phyloP scores from a whole-genome alignment of 2,329 filamentous ascomycete species.

The Coleophoma cylindrospora region DNA sequence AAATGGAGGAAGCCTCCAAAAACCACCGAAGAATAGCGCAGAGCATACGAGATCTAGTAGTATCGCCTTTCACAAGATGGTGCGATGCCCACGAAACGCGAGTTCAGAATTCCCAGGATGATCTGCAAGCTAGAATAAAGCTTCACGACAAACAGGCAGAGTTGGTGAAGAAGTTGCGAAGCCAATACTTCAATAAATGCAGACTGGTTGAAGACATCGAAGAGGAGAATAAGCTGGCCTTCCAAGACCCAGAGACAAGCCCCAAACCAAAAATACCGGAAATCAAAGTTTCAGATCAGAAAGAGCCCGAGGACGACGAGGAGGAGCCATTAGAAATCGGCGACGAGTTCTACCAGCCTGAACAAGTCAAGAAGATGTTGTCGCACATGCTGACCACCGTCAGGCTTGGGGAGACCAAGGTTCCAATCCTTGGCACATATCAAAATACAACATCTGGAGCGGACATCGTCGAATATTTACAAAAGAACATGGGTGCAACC shows the following conservation, averaged over 20 bases:
- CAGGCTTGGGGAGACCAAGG: constrained; percentile 85
- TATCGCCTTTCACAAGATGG: constrained; percentile 92
- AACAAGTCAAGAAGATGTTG: constrained; percentile 88
- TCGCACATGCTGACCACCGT: constrained; percentile 82
- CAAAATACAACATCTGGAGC: constrained; percentile 86
- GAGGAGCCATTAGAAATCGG: constrained; percentile 84
- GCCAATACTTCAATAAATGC: constrained; percentile 98
- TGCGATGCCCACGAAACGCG: constrained; percentile 90
- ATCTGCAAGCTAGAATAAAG: constrained; percentile 86
- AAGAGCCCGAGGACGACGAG: constrained; percentile 56
- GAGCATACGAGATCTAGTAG: constrained; percentile 92
- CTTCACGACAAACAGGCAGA: constrained; percentile 90
- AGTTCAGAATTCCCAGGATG: constrained; percentile 90
- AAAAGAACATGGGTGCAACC: constrained; percentile 77
- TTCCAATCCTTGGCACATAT: constrained; percentile 92
- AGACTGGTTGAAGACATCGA: constrained; percentile 92
- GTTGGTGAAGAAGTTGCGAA: constrained; percentile 84
- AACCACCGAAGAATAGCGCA: constrained; percentile 95
- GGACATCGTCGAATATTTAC: constrained; percentile 93
- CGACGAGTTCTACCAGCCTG: constrained; percentile 77
- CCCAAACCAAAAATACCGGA: constrained; percentile 67
- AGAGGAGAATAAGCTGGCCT: constrained; percentile 97
- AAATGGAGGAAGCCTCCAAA: constrained; percentile 86
- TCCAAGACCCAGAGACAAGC: constrained; percentile 77
- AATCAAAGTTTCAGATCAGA: constrained; percentile 77